A percentile compares a stretch with the other conserved stretches of the same genome.
phyloP scores from a whole-genome alignment of 768 basidiomycete species.

The Paxillus involutus region DNA sequence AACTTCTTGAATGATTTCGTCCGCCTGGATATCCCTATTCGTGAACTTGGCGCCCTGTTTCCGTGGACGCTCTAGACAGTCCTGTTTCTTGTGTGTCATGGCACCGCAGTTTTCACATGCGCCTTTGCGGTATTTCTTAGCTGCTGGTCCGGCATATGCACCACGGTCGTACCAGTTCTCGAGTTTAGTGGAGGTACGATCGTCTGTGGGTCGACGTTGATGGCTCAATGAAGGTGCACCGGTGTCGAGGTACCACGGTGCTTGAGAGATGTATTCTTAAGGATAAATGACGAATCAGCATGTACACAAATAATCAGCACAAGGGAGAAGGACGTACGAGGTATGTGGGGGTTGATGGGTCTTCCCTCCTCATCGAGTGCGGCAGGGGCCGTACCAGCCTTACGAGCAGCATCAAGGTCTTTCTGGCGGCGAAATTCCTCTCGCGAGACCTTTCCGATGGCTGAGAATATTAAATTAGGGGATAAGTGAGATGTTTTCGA shows the following conservation, averaged over 20 bases:
- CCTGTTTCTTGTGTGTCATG: constrained; percentile 86
- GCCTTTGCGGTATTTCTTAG: constrained; percentile 96
- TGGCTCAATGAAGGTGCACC: constrained; percentile 92
- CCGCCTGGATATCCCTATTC: constrained; percentile 84
- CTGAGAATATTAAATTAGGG: constrained; percentile 21
- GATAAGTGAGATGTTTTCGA: not conserved
- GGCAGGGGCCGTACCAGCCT: constrained; percentile 96
- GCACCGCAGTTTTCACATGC: constrained; percentile 99
- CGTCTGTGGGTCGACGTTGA: constrained; percentile 77
- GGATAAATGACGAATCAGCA: constrained; percentile 2
- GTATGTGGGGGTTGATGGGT: constrained; percentile 98
- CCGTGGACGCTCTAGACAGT: constrained; percentile 95
- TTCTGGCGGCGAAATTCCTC: constrained; percentile 96
- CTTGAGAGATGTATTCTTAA: constrained; percentile 95
- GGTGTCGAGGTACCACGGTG: constrained; percentile 97
- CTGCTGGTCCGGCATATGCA: constrained; percentile 79
- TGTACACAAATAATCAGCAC: not conserved
- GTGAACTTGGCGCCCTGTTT: constrained; percentile 95
- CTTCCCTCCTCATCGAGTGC: constrained; percentile 93
- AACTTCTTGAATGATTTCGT: constrained; percentile 87
- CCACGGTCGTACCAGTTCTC: constrained; percentile 93
- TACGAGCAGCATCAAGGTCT: constrained; percentile 96
- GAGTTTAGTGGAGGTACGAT: constrained; percentile 61
- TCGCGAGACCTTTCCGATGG: constrained; percentile 81
- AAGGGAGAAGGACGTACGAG: constrained; percentile 60